Base-by-base conservation (phyloP, 129 eudicot genomes). In the Flaveria brownii region DNA sequence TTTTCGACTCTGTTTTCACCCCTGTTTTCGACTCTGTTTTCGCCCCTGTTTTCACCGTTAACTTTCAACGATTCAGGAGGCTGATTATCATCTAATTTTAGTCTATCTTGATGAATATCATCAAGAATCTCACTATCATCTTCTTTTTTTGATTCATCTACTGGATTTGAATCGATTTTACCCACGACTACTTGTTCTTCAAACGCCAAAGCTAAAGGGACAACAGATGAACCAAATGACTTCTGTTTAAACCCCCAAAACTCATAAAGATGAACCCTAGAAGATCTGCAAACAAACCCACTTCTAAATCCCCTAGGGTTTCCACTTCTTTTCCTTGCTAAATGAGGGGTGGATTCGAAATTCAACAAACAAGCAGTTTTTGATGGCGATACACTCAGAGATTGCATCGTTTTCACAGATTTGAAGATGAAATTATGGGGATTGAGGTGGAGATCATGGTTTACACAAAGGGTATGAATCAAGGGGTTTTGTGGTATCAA, bases 201-300 rank as follows among this genome's bases (percentile, higher is more conserved):
- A 78, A 84, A 77, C 22, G 89, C 82, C 70, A 76, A 84, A 15
- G 87, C 81, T 45, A 88, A 73, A n/a, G 92, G 86, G 66, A 72
- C 83, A 84, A 80, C 65, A 33, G 86, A 73, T 22, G 87, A 64
- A 45, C 84, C 68, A 71, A 60, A 13, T 9, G 74, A 71, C 5
- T 76, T 77, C 66, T 78, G 80, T 5, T 80, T 82, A 25, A 77
- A 76, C 64, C 77, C 54, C 72, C 76, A 77, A 61, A 70, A 76
- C 42, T 55, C 7, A 36, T 36, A 36, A 36, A 36, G 41, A 36
- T 36, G 41, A 36, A 36, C 41, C 41, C 41, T 36, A 18, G 82
- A 80, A 79, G 55, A 57, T 51, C 68, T 80, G 60, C 64, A 61
- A 46, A 85, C 63, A 59, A 25, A 45, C 73, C 80, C 77, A 46